These are phyloP conservation scores for Tuber melanosporum DNA, from an alignment of 495 filamentous ascomycete genomes.

Conservation along the genomic window DNA sequence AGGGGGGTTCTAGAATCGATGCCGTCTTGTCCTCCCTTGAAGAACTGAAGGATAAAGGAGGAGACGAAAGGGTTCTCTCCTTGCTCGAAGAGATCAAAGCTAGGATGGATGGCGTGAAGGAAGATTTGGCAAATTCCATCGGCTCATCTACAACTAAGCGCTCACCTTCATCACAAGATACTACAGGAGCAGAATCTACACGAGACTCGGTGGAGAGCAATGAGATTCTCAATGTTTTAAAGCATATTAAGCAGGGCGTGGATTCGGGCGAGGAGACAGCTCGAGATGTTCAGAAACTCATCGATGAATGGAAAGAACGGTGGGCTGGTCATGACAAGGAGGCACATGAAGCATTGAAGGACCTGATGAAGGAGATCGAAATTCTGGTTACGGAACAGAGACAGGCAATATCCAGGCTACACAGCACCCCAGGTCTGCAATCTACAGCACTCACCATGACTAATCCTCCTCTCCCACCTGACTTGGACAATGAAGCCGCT, in stretches of 20 bases:
- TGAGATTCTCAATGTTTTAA: slow-evolving; percentile 32
- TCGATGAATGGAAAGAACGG: slow-evolving; percentile 38
- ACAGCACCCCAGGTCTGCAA: slow-evolving; percentile 29
- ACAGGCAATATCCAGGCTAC: slow-evolving; percentile 35
- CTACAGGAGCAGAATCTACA: neutral
- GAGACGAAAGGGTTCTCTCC: slow-evolving; percentile 36
- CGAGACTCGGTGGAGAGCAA: slow-evolving; percentile 16
- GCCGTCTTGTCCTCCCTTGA: slow-evolving; percentile 33
- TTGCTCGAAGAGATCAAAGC: slow-evolving; percentile 35
- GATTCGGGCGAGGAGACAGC: slow-evolving; percentile 16
- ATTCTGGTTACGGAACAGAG: slow-evolving; percentile 37
- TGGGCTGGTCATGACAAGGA: slow-evolving; percentile 36
- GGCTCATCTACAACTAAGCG: slow-evolving; percentile 9
- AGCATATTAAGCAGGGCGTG: slow-evolving; percentile 34
- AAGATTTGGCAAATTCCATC: slow-evolving; percentile 26
- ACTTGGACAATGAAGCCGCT: slow-evolving; percentile 41
- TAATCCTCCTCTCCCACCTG: slow-evolving; percentile 38
- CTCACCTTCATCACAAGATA: slow-evolving; percentile 13
- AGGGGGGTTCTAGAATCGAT: slow-evolving; percentile 32
- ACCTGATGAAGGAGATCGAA: slow-evolving; percentile 39
- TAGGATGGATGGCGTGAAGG: slow-evolving; percentile 30
- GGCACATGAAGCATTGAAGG: slow-evolving; percentile 33
- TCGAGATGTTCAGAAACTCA: slow-evolving; percentile 31
- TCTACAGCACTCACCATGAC: slow-evolving; percentile 39
- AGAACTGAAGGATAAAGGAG: slow-evolving; percentile 34